Conservation (phyloP, 31 red algal species). For the Asparagopsis taxiformis region DNA sequence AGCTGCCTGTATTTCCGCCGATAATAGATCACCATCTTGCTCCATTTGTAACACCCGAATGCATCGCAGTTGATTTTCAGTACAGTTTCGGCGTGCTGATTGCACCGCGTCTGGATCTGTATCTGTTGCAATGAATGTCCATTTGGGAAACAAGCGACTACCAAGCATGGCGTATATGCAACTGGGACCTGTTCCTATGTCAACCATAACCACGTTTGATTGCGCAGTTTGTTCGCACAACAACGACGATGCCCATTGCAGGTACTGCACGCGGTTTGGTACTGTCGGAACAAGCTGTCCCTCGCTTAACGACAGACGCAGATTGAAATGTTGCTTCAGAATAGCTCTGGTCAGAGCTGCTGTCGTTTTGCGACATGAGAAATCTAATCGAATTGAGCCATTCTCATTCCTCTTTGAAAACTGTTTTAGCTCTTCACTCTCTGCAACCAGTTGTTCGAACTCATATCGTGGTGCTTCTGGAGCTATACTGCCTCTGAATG, state of each 20-base stretch:
- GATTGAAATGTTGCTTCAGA: slow-evolving; percentile 47
- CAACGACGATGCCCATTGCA: slow-evolving; percentile 46
- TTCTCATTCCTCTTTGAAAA: too few relatives aligned
- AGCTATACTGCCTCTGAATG: too few relatives aligned
- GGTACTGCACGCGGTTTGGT: slow-evolving; percentile 68
- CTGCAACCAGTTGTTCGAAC: too few relatives aligned
- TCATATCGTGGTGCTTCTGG: too few relatives aligned
- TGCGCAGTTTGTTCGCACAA: background rate
- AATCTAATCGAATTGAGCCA: too few relatives aligned
- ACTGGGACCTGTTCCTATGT: slow-evolving; percentile 66
- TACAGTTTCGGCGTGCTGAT: slow-evolving; percentile 29
- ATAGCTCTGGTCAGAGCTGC: slow-evolving; percentile 48
- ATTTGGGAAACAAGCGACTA: slow-evolving; percentile 42
- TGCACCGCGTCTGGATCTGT: slow-evolving; percentile 30
- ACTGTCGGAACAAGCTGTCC: slow-evolving; percentile 57
- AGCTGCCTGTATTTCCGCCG: background rate
- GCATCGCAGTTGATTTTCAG: slow-evolving; percentile 17
- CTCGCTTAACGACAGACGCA: slow-evolving; percentile 23
- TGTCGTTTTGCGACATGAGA: too few relatives aligned
- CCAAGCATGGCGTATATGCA: slow-evolving; percentile 59
- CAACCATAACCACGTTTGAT: slow-evolving; percentile 16
- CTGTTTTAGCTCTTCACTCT: too few relatives aligned
- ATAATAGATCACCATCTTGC: slow-evolving; percentile 9
- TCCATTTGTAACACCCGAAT: slow-evolving; percentile 21
- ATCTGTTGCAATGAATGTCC: slow-evolving; percentile 50